A percentile compares a stretch with the other conserved stretches of the same genome.
These are phyloP conservation scores for Magnaporthiopsis incrustans DNA, from an alignment of 2,329 filamentous ascomycete genomes.

Conservation along the genomic window DNA sequence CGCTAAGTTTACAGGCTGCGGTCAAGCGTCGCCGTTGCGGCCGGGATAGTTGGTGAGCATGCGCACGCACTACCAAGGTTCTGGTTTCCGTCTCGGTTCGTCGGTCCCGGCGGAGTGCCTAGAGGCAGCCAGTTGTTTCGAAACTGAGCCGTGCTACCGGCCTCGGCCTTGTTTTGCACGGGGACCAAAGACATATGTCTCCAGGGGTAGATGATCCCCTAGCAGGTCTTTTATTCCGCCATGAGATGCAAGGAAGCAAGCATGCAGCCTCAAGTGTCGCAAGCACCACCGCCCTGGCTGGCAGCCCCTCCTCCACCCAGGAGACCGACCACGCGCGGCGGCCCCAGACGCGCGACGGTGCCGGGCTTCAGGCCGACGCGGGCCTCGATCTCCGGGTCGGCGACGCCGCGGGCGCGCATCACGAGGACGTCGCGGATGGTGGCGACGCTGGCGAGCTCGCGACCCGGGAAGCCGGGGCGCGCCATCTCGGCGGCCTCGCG, in stretches of 20 bases:
- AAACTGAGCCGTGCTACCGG: neutral
- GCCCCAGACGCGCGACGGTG: conserved; percentile 36
- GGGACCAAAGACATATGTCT: no score
- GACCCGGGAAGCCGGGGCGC: conserved; percentile 22
- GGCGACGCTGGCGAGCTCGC: conserved; percentile 39
- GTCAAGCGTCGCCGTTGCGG: no score
- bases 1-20: neutral
- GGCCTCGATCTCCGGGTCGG: conserved; percentile 35
- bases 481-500: conserved; percentile 34
- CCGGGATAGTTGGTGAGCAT: neutral
- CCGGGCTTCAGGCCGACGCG: conserved; percentile 36
- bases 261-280: no score
- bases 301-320: conserved; percentile 14
- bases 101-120: neutral
- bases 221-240: no score
- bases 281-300: neutral
- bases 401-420: conserved; percentile 32
- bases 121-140: neutral
- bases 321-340: conserved; percentile 29
- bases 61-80: no score
- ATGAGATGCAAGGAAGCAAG: no score
- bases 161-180: no score
- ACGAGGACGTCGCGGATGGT: conserved; percentile 38
- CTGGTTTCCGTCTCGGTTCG: neutral
- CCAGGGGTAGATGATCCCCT: no score